Evolutionary conservation across 2,329 filamentous ascomycete species (phyloP).

Genomic region (Aquanectria penicillioides): DNA sequence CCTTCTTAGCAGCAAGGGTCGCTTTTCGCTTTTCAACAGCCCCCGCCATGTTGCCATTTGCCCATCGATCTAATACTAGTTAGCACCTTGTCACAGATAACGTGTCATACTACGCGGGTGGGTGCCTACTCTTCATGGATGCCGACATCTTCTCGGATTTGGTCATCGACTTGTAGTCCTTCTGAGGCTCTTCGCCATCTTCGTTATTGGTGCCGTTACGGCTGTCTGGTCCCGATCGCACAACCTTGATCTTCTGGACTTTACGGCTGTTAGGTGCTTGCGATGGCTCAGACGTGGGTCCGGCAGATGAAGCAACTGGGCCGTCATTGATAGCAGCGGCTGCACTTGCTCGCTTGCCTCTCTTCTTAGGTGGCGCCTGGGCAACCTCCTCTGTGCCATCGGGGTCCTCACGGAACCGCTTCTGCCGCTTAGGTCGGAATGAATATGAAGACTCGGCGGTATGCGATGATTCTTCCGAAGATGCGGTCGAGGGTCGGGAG

Average conservation of each 20-base stretch:
- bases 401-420: constrained; percentile 62
- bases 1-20: constrained; percentile 68
- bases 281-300: constrained; percentile 34
- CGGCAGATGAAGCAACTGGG: constrained; percentile 28
- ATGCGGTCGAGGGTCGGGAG: constrained; percentile 62
- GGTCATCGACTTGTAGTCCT: constrained; percentile 70
- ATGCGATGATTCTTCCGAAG: constrained; percentile 60
- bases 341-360: constrained; percentile 43
- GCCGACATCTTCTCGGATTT: constrained; percentile 75
- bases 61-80: constrained; percentile 62
- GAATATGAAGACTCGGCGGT: constrained; percentile 63
- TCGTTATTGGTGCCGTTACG: constrained; percentile 43
- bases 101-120: background rate
- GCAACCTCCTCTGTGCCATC: constrained; percentile 51
- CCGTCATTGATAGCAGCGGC: constrained; percentile 20
- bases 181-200: constrained; percentile 53
- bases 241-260: constrained; percentile 52
- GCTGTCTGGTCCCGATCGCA: constrained; percentile 45
- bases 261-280: constrained; percentile 42
- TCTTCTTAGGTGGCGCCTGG: constrained; percentile 52
- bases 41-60: constrained; percentile 67
- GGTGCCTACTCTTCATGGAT: constrained; percentile 68
- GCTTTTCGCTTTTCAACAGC: constrained; percentile 70
- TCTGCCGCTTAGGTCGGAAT: constrained; percentile 64
- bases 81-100: constrained; percentile 34